Evolutionary conservation across 2,329 filamentous ascomycete species (phyloP).

Genomic region (Rutstroemia sp.): DNA sequence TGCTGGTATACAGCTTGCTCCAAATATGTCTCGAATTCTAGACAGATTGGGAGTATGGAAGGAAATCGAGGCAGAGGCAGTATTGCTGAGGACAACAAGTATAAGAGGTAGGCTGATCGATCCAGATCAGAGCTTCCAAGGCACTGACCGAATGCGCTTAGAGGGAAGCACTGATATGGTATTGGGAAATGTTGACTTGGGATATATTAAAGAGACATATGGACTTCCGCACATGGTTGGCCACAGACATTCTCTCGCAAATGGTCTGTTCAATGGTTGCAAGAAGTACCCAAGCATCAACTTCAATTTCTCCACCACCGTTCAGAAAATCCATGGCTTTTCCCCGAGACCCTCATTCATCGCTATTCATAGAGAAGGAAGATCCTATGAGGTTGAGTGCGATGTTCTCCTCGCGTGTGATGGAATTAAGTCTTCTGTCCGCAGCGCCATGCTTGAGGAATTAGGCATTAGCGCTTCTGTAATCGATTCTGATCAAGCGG

Average conservation of each 20-base stretch:
- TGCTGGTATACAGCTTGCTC: conserved; percentile 76
- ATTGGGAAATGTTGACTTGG: conserved; percentile 62
- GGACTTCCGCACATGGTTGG: conserved; percentile 58
- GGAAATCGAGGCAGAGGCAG: conserved; percentile 63
- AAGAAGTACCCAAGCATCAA: conserved; percentile 52
- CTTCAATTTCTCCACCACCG: conserved; percentile 58
- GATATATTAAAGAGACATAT: conserved; percentile 58
- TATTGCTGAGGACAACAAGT: conserved; percentile 62
- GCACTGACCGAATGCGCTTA: conserved; percentile 18
- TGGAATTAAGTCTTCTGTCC: conserved; percentile 46
- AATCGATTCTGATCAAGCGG: conserved; percentile 66
- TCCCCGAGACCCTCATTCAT: conserved; percentile 52
- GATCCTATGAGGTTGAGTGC: conserved; percentile 41
- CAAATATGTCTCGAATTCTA: conserved; percentile 73
- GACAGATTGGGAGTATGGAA: conserved; percentile 67
- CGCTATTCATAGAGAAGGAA: conserved; percentile 47
- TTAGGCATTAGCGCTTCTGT: conserved; percentile 41
- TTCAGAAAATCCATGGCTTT: conserved; percentile 51
- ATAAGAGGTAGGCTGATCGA: conserved; percentile 49
- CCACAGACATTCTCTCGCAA: conserved; percentile 65
- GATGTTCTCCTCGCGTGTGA: conserved; percentile 48
- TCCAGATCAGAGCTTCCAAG: background rate
- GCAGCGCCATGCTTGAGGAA: conserved; percentile 46
- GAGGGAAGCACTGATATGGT: conserved; percentile 63
- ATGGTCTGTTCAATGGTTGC: conserved; percentile 64